Evolutionary conservation across 1,284 basidiomycete genomes (phyloP).

Genomic region (Pseudozyma tsukubaensis): DNA sequence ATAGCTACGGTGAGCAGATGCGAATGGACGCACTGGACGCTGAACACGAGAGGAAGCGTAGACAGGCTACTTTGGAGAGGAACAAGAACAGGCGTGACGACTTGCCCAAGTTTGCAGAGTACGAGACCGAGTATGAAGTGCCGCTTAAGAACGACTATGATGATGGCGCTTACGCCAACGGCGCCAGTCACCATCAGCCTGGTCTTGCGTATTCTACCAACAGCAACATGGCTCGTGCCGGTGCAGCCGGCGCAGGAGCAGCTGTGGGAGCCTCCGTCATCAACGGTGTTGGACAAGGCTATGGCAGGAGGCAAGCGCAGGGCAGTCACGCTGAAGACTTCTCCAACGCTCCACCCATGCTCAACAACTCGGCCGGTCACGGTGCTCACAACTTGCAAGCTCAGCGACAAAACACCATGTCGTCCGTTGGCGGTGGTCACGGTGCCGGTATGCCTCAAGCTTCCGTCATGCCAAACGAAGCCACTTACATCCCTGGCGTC

Average conservation of each 20-base stretch:
- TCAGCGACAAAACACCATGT: constrained; percentile 29
- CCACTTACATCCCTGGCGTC: constrained; percentile 47
- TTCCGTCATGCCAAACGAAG: constrained; percentile 23
- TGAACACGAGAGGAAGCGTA: constrained; percentile 54
- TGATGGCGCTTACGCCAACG: constrained; percentile 36
- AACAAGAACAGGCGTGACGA: constrained; percentile 25
- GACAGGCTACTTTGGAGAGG: constrained; percentile 46
- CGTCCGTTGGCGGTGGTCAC: constrained; percentile 8
- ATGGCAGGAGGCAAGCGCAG: constrained; percentile 45
- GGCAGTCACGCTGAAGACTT: constrained; percentile 31
- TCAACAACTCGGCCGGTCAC: constrained; percentile 50
- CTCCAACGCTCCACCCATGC: constrained; percentile 32
- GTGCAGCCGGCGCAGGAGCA: constrained; percentile 19
- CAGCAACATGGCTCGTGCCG: constrained; percentile 27
- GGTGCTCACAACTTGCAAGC: constrained; percentile 37
- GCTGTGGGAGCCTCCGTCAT: constrained; percentile 38
- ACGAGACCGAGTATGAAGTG: constrained; percentile 60
- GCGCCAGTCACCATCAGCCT: constrained; percentile 31
- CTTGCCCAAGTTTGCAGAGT: constrained; percentile 65
- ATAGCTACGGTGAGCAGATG: constrained; percentile 57
- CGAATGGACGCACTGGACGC: constrained; percentile 64
- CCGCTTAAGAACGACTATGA: constrained; percentile 62
- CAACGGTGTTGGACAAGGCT: constrained; percentile 55
- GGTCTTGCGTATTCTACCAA: constrained; percentile 46
- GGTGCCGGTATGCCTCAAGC: constrained; percentile 10